Evolutionary conservation across 23 red algal species (phyloP), one percentile per base, ranked within the genome.

Genomic region (Agarophyton chilense): DNA sequence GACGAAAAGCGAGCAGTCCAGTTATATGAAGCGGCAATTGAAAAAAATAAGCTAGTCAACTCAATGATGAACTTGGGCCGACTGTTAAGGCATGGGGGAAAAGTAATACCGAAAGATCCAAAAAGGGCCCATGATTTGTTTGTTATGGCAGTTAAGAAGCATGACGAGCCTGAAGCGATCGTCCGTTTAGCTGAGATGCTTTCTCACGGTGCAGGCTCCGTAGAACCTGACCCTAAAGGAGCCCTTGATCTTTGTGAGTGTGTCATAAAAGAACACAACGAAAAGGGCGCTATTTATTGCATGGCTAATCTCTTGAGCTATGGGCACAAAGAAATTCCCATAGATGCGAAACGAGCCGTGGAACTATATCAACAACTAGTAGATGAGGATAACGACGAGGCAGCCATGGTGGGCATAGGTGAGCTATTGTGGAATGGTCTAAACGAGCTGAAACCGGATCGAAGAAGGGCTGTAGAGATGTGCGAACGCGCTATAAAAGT

Each of bases 261-360:
- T 34, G 83, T 67, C 55, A 52, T 73, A 29, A 38, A 36, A 18
- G 83, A 72, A 42, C 61, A 24, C 61, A 67, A 67, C 36, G 61
- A 87, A 22, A 55, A 51, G 70, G 83, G 70, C 39, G 83, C 83
- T 9, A 57, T 87, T 10, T 87, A 72, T n/a, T 72, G 40, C 41
- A 47, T 87, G 40, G 83, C 83, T 28, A 44, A 49, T 25, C 61
- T 87, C 62, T 57, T 87, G 47, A 87, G 70, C n/a, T 47, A 54
- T 73, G 83, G 83, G 9, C 31, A 52, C 19, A 67, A 72, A 22
- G 65, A 67, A 36, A 67, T 87, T 32, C 40, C 35, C 35, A 72
- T 57, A 50, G 83, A 87, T 29, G 46, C 46, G 12, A 87, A 73
- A 17, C 55, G 65, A 38, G 64, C 70, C 14, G 54, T 87, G 21